Percentiles rank a stretch among this genome's conserved stretches.
Conservation (phyloP, 1,139 yeast genomes). For the Debaryomyces nepalensis region DNA sequence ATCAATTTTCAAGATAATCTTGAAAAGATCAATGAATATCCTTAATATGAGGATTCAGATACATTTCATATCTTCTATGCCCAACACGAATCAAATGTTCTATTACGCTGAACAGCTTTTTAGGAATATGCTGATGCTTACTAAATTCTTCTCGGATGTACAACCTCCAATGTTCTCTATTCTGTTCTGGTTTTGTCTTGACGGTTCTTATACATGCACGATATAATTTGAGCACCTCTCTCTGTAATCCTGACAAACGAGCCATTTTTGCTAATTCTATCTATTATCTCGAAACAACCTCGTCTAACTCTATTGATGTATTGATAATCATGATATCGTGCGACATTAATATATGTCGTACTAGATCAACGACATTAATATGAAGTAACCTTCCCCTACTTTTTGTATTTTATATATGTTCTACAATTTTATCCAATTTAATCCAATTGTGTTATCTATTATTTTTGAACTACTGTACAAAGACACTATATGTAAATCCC, state of each 20-base stretch:
- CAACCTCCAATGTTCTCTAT: constrained; percentile 48
- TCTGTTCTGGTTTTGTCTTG: constrained; percentile 57
- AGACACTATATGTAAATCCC: too few species aligned
- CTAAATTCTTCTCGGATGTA: constrained; percentile 64
- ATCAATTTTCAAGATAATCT: not conserved
- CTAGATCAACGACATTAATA: not conserved
- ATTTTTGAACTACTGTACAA: too few species aligned
- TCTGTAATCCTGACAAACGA: constrained; percentile 62
- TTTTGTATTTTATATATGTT: too few species aligned
- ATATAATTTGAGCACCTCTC: constrained; percentile 66
- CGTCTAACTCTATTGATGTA: too few species aligned
- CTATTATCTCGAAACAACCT: too few species aligned
- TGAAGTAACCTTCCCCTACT: too few species aligned
- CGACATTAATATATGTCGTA: constrained; percentile 6
- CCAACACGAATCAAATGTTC: constrained; percentile 87
- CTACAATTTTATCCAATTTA: too few species aligned
- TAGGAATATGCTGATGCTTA: constrained; percentile 60
- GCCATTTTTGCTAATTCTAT: constrained; percentile 28
- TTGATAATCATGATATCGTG: too few species aligned
- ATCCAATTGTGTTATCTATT: too few species aligned
- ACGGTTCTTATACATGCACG: constrained; percentile 60
- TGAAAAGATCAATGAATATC: constrained; percentile 58
- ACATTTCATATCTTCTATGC: constrained; percentile 70
- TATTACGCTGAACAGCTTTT: constrained; percentile 83
- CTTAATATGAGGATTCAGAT: constrained; percentile 66